Evolutionary conservation across 768 basidiomycete species (phyloP).

Genomic region (Leucosporidium yakuticum): DNA sequence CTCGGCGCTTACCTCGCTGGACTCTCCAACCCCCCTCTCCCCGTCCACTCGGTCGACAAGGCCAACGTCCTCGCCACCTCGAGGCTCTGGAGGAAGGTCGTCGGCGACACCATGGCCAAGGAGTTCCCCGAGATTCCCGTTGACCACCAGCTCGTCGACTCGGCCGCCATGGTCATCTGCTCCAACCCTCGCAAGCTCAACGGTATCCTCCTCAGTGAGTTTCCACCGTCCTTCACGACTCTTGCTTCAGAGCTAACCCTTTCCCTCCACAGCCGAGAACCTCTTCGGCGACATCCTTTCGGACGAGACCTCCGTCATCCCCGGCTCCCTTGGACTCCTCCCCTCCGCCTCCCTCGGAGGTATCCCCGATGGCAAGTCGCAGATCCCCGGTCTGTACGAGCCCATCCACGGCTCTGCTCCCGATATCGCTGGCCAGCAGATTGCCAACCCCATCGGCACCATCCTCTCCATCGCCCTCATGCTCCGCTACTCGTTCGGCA

Average conservation of each 20-base stretch:
- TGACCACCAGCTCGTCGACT: conserved; percentile 90
- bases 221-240: conserved; percentile 43
- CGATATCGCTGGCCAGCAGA: conserved; percentile 87
- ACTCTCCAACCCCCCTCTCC: conserved; percentile 70
- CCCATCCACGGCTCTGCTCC: conserved; percentile 71
- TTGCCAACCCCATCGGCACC: conserved; percentile 91
- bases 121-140: conserved; percentile 85
- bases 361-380: conserved; percentile 59
- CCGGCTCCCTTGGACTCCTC: conserved; percentile 89
- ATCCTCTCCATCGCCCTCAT: conserved; percentile 92
- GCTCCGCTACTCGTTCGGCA: conserved; percentile 85
- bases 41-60: conserved; percentile 92
- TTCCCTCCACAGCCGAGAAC: conserved; percentile 37
- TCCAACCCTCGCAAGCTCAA: conserved; percentile 84
- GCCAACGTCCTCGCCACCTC: conserved; percentile 96
- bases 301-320: conserved; percentile 93
- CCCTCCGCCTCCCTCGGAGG: conserved; percentile 95
- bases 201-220: conserved; percentile 80
- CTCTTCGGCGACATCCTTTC: conserved; percentile 55
- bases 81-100: conserved; percentile 87
- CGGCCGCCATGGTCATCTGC: conserved; percentile 93
- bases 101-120: conserved; percentile 69
- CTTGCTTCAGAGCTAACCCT: conserved; percentile 8
- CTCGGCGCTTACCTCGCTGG: conserved; percentile 91
- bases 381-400: conserved; percentile 85